Evolutionary conservation across 805 yeast genomes (phyloP).

Genomic region (Metschnikowia proteae): DNA sequence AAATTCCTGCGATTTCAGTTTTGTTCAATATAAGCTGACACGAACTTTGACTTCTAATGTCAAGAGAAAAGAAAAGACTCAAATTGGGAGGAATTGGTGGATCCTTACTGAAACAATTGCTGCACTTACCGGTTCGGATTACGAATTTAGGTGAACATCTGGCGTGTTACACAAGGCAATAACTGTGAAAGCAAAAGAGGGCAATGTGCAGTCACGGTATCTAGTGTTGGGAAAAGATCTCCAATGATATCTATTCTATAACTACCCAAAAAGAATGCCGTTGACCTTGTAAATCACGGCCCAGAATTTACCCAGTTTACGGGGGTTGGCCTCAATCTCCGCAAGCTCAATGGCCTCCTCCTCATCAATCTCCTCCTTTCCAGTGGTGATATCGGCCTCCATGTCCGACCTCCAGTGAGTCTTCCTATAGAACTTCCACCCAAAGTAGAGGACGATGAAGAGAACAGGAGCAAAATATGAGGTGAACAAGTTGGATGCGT

Average conservation of each 20-base stretch:
- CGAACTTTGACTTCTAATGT: too few species aligned
- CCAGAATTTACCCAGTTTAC: conserved; percentile 22
- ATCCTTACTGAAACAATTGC: too few species aligned
- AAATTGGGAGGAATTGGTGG: too few species aligned
- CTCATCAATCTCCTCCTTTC: conserved; percentile 54
- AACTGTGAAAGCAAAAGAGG: too few species aligned
- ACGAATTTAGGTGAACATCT: too few species aligned
- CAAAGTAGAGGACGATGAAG: conserved; percentile 45
- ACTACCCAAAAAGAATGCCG: conserved; percentile 23
- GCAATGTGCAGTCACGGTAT: too few species aligned
- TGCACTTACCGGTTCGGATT: too few species aligned
- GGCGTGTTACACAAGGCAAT: too few species aligned
- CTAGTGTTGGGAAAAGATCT: too few species aligned
- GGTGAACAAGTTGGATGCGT: conserved; percentile 34
- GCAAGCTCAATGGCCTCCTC: conserved; percentile 45
- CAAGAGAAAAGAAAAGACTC: too few species aligned
- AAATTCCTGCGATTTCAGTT: too few species aligned
- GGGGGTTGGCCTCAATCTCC: conserved; percentile 17
- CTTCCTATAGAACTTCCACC: conserved; percentile 51
- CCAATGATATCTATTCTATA: background rate
- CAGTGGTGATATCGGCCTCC: conserved; percentile 53
- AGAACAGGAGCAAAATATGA: conserved; percentile 40
- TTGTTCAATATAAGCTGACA: too few species aligned
- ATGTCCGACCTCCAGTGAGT: conserved; percentile 43
- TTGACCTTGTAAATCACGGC: conserved; percentile 19